Conservation (phyloP, 2,329 filamentous ascomycete species). For the Albophoma yamanashiensis region DNA sequence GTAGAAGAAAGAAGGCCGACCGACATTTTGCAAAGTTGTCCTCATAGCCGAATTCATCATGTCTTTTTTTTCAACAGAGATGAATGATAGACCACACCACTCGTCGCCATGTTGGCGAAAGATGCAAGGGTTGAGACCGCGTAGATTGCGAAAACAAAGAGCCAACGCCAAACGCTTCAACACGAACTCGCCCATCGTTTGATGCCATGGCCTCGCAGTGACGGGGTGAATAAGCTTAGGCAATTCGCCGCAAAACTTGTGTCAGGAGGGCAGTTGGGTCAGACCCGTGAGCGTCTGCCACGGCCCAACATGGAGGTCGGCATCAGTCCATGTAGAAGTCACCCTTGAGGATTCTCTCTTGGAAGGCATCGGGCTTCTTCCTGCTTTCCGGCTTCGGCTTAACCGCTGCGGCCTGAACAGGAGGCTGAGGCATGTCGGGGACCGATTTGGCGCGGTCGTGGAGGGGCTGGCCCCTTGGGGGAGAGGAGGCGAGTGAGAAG, state of each 20-base stretch:
- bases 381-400: slow-evolving; percentile 38
- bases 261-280: not conserved
- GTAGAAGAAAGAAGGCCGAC: not conserved
- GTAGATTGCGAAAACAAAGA: not conserved
- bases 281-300: not conserved
- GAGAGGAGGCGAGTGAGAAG: slow-evolving; percentile 44
- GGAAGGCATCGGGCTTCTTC: slow-evolving; percentile 90
- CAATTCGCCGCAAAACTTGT: not conserved
- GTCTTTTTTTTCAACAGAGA: not conserved
- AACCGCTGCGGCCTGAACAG: slow-evolving; percentile 35
- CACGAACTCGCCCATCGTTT: not conserved
- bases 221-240: not conserved
- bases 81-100: not conserved
- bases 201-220: not conserved
- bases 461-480: slow-evolving; percentile 21
- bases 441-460: slow-evolving; percentile 64
- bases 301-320: not conserved
- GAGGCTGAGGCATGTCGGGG: slow-evolving; percentile 49
- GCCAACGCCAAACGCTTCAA: not conserved
- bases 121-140: not conserved
- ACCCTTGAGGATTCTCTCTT: slow-evolving; percentile 93
- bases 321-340: slow-evolving; percentile 93
- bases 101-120: not conserved
- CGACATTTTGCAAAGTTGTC: not conserved
- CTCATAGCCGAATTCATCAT: not conserved